phyloP scores from a whole-genome alignment of 2,329 filamentous ascomycete species.

The Allantophomopsis cytisporea region DNA sequence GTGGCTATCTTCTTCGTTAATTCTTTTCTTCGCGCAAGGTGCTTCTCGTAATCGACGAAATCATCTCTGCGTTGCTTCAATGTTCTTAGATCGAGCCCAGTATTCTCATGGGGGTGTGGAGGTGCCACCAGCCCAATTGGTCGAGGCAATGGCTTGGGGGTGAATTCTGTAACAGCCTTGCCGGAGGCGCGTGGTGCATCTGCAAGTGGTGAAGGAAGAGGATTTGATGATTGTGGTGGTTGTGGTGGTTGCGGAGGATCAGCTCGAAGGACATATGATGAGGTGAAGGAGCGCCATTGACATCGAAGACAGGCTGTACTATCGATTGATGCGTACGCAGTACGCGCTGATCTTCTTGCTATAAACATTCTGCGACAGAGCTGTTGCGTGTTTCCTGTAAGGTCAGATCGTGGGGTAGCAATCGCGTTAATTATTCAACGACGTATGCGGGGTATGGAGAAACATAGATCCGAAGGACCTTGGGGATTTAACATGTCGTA shows the following conservation, averaged over 20 bases:
- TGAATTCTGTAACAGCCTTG: slow-evolving; percentile 38
- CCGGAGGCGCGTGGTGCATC: slow-evolving; percentile 47
- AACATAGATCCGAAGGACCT: too few species aligned
- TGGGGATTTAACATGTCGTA: too few species aligned
- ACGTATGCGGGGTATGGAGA: too few species aligned
- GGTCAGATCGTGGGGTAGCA: slow-evolving; percentile 4
- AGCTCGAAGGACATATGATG: slow-evolving; percentile 6
- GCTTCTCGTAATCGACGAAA: slow-evolving; percentile 75
- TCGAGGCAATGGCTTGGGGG: slow-evolving; percentile 44
- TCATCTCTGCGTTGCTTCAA: slow-evolving; percentile 60
- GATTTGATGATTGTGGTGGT: slow-evolving; percentile 5
- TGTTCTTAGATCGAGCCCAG: slow-evolving; percentile 56
- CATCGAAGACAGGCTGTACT: neutral
- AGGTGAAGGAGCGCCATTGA: slow-evolving; percentile 1
- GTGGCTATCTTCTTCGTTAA: slow-evolving; percentile 70
- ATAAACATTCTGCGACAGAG: neutral
- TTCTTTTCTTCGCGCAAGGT: slow-evolving; percentile 61
- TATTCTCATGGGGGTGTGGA: slow-evolving; percentile 69
- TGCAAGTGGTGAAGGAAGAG: slow-evolving; percentile 31
- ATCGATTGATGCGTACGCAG: neutral
- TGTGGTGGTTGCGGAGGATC: slow-evolving; percentile 1
- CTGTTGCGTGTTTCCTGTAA: neutral
- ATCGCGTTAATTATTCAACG: too few species aligned
- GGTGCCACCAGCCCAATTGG: slow-evolving; percentile 73
- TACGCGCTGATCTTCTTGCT: neutral